phyloP scores from a whole-genome alignment of 1,284 basidiomycete species.

The Sutorius eximius region DNA sequence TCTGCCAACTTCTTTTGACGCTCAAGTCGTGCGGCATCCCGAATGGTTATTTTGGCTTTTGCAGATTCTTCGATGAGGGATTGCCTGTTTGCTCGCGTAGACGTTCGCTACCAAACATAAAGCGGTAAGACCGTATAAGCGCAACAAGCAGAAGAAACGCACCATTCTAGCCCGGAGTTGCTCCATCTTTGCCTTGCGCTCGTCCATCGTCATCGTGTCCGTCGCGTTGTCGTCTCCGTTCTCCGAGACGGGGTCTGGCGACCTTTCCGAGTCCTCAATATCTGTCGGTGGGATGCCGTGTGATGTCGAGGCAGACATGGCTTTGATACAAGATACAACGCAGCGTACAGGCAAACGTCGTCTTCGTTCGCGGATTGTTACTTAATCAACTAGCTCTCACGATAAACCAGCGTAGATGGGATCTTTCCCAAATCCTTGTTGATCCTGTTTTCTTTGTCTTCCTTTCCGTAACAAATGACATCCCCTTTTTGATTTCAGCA shows the following conservation, averaged over 20 bases:
- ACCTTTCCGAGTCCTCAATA: conserved; percentile 1
- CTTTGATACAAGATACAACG: not conserved
- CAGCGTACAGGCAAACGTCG: not conserved
- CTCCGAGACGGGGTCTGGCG: conserved; percentile 1
- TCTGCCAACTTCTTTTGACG: conserved; percentile 88
- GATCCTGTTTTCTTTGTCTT: not conserved
- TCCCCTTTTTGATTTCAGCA: not conserved
- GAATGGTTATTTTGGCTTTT: conserved; percentile 69
- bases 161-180: conserved; percentile 79
- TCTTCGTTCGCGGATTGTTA: conserved; percentile 4
- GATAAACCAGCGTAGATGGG: not conserved
- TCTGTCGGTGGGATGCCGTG: not conserved
- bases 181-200: conserved; percentile 75
- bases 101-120: conserved; percentile 56
- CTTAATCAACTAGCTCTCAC: not conserved
- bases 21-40: conserved; percentile 80
- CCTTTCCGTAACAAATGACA: not conserved
- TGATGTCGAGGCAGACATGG: conserved; percentile 16
- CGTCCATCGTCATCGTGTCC: conserved; percentile 59
- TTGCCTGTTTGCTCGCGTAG: conserved; percentile 77
- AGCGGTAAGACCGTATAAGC: not conserved
- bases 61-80: conserved; percentile 83
- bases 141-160: conserved; percentile 27
- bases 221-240: conserved; percentile 13
- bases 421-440: conserved; percentile 14